Evolutionary conservation across 257 asterid species (phyloP).

Genomic region (Gentiana dahurica): DNA sequence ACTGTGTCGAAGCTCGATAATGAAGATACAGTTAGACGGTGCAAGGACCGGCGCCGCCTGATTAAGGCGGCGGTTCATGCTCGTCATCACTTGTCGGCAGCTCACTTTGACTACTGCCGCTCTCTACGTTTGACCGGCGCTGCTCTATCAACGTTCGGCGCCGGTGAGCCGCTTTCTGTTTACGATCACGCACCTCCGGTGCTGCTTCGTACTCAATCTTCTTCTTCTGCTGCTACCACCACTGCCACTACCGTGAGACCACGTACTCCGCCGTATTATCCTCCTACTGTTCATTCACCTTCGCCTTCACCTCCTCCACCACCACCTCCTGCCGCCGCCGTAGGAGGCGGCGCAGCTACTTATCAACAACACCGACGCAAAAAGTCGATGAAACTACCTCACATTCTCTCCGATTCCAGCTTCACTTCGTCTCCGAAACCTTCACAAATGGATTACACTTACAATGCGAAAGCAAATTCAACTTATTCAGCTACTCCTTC

Average conservation of each 20-base stretch:
- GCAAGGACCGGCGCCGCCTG: slow-evolving; percentile 97
- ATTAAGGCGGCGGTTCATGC: slow-evolving; percentile 82
- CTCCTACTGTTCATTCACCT: slow-evolving; percentile 25
- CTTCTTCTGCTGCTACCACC: slow-evolving; percentile 25
- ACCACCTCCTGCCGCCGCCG: slow-evolving; percentile 22
- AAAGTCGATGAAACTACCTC: slow-evolving; percentile 54
- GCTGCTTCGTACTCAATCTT: slow-evolving; percentile 51
- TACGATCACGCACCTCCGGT: slow-evolving; percentile 83
- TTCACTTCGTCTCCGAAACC: slow-evolving; percentile 51
- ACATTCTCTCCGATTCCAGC: slow-evolving; percentile 82
- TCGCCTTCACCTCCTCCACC: slow-evolving; percentile 30
- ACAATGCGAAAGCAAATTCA: slow-evolving; percentile 52
- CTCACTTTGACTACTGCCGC: slow-evolving; percentile 94
- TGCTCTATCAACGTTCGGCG: slow-evolving; percentile 73
- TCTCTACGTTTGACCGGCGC: slow-evolving; percentile 77
- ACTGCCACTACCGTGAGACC: slow-evolving; percentile 12
- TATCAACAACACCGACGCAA: slow-evolving; percentile 38
- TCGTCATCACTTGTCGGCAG: slow-evolving; percentile 94
- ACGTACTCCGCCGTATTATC: slow-evolving; percentile 4
- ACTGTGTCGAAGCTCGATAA: slow-evolving; percentile 88
- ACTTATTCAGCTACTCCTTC: slow-evolving; percentile 79
- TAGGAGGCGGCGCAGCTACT: slow-evolving; percentile 37
- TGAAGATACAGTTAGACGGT: slow-evolving; percentile 94
- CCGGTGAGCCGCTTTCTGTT: slow-evolving; percentile 80
- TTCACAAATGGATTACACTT: slow-evolving; percentile 22